Conservation (phyloP, 2,329 filamentous ascomycete genomes). For the Mycogone perniciosa region DNA sequence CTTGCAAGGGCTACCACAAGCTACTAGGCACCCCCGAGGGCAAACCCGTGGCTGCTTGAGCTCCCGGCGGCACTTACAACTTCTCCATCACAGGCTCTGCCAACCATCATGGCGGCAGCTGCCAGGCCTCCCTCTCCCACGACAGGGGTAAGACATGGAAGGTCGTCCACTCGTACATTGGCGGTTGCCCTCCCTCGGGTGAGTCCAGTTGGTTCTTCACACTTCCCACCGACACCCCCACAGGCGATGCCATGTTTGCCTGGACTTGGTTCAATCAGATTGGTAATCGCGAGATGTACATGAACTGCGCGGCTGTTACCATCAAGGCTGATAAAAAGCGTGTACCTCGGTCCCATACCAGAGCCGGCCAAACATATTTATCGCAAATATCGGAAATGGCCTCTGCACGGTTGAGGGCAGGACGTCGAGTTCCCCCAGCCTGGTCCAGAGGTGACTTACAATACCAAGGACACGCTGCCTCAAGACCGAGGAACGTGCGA, state of each 20-base stretch:
- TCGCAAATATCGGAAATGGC: slow-evolving; percentile 58
- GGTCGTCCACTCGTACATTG: slow-evolving; percentile 56
- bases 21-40: slow-evolving; percentile 44
- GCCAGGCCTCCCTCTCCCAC: slow-evolving; percentile 69
- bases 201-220: slow-evolving; percentile 56
- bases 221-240: slow-evolving; percentile 57
- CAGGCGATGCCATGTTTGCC: slow-evolving; percentile 57
- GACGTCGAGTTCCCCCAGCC: slow-evolving; percentile 62
- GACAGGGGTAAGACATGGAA: slow-evolving; percentile 64
- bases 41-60: slow-evolving; percentile 52
- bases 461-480: too few relatives aligned
- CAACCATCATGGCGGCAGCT: slow-evolving; percentile 64
- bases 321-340: slow-evolving; percentile 39
- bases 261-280: slow-evolving; percentile 76
- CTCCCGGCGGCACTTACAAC: slow-evolving; percentile 55
- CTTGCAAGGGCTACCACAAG: slow-evolving; percentile 63
- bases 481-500: too few relatives aligned
- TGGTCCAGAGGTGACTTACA: slow-evolving; percentile 46
- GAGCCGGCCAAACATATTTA: slow-evolving; percentile 60
- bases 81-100: slow-evolving; percentile 59
- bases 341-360: slow-evolving; percentile 35
- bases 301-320: slow-evolving; percentile 71
- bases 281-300: slow-evolving; percentile 80
- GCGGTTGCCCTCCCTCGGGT: slow-evolving; percentile 41
- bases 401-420: slow-evolving; percentile 52